Evolutionary conservation across 805 yeast species (phyloP).

Genomic region (Saccharomyces paradoxus): DNA sequence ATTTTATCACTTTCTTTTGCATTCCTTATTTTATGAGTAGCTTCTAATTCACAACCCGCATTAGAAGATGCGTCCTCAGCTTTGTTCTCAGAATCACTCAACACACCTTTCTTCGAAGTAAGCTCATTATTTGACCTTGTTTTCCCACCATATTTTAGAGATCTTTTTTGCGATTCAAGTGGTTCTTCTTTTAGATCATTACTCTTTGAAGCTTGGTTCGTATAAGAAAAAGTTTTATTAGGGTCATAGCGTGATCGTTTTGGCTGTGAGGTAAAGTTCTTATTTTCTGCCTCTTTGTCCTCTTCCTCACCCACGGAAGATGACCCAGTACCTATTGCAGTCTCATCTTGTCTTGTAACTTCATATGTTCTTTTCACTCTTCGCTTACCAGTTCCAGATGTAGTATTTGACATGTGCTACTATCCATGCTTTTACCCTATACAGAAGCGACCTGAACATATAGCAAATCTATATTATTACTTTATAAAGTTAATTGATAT

Average conservation of each 20-base stretch:
- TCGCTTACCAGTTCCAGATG: slow-evolving; percentile 16
- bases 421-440: neutral
- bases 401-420: neutral
- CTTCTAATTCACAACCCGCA: neutral
- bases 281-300: neutral
- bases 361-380: slow-evolving; percentile 17
- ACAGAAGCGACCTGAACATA: neutral
- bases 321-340: neutral
- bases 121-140: neutral
- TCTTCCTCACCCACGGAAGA: slow-evolving; percentile 4
- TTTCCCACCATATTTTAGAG: neutral
- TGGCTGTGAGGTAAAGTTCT: neutral
- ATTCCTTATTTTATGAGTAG: neutral
- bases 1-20: slow-evolving; percentile 15
- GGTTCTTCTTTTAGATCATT: neutral
- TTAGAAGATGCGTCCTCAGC: neutral
- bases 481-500: neutral
- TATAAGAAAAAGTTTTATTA: slow-evolving; percentile 30
- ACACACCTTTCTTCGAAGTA: neutral
- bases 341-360: slow-evolving; percentile 2
- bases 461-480: neutral
- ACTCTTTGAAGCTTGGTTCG: neutral
- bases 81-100: neutral
- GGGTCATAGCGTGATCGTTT: neutral
- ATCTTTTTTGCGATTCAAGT: neutral